Evolutionary conservation across 306 rosid genomes (phyloP), one percentile per base, ranked within the genome.

Genomic region (Prunus fruticosa): DNA sequence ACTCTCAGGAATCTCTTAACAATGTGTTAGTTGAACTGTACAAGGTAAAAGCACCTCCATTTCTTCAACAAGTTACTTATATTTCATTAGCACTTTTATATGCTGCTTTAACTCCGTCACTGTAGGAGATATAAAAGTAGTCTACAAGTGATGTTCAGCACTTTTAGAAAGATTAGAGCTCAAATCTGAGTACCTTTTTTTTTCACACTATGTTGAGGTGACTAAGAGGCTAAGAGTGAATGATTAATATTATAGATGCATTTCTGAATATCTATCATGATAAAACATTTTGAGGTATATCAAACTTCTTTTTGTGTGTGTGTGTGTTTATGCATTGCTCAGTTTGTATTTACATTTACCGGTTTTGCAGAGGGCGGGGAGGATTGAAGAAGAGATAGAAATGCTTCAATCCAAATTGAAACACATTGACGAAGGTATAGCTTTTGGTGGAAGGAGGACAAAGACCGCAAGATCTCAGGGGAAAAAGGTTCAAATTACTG

Each of bases 391-490:
- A 45, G 98, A 95, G 90, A 92, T 92, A 46, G 86, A 76, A 54
- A 90, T 89, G 97, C 98, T 95, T 72, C 86, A 85, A 77, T 83
- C 79, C 84, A 95, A 92, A 77, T 52, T 95, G 88, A 95, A 83
- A 83, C 91, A 85, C 72, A 86, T 95, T 62, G 97, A 95, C 54
- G 93, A 90, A 41, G 90, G 93, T 19, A 61, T 61, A 47, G 83
- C 87, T 65, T 90, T 92, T 67, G 85, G 84, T 15, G 97, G 97
- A 85, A 92, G 85, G 80, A 78, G 86, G 62, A 90, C 92, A 61
- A 95, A 95, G 71, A 88, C 86, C 32, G 98, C 97, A 22, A 90
- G 97, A 75, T 91, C 96, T 60, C 97, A 89, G 76, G 98, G 97
- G 79, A 95, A 84, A 85, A 95, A 89, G 78, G 88, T 95, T 86